These are phyloP conservation scores for Vigna unguiculata DNA, from an alignment of 306 rosid species.

Conservation along the genomic window DNA sequence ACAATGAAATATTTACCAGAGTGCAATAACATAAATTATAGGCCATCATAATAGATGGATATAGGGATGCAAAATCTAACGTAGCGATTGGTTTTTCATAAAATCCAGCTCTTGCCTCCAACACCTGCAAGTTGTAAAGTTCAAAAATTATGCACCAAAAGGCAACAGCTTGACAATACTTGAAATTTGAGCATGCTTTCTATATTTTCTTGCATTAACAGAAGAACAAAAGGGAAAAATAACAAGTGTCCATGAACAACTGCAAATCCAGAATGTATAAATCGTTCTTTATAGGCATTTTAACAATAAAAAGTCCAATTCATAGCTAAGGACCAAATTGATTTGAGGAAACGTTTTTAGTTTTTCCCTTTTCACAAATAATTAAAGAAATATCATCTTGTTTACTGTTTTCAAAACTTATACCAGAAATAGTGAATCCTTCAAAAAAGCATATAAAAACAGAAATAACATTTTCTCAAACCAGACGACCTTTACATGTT, in stretches of 20 bases:
- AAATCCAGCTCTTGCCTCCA: constrained; percentile 94
- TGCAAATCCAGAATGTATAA: constrained; percentile 15
- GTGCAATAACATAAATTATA: constrained; percentile 98
- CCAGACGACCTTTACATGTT: not conserved
- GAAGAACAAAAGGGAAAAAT: not conserved
- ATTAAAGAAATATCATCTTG: not conserved
- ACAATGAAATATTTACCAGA: constrained; percentile 65
- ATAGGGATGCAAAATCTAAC: constrained; percentile 94
- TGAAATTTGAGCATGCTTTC: constrained; percentile 13
- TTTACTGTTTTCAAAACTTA: not conserved
- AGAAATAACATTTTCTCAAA: not conserved
- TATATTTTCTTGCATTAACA: constrained; percentile 5
- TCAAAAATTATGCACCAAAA: constrained; percentile 32
- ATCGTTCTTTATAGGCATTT: constrained; percentile 2
- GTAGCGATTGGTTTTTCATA: constrained; percentile 98
- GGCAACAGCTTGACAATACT: constrained; percentile 24
- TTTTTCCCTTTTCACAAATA: not conserved
- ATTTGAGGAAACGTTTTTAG: not conserved
- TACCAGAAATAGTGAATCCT: not conserved
- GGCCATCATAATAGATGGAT: constrained; percentile 99
- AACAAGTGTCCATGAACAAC: constrained; percentile 26
- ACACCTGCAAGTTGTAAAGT: constrained; percentile 66
- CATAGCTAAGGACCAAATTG: not conserved
- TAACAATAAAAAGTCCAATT: constrained; percentile 3
- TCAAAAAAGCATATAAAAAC: not conserved